Conservation (phyloP, 495 filamentous ascomycete species). For the Penicillium riverlandense region DNA sequence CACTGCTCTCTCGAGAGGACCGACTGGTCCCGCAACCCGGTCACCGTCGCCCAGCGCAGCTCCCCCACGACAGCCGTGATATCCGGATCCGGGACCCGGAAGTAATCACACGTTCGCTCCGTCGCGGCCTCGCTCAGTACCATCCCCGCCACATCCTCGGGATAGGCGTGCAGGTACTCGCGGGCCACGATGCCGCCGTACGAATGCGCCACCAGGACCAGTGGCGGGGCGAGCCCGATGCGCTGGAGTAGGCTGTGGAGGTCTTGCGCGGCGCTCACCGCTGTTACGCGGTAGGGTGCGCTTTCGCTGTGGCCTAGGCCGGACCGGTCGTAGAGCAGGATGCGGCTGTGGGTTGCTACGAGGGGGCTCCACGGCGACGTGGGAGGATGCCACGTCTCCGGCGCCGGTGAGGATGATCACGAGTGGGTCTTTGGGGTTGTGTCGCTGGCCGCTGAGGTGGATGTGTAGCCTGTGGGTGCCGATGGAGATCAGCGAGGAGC, state of each 20-base stretch:
- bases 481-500: slow-evolving; percentile 17
- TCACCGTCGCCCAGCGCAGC: slow-evolving; percentile 25
- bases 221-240: slow-evolving; percentile 13
- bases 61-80: slow-evolving; percentile 23
- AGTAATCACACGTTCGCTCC: slow-evolving; percentile 27
- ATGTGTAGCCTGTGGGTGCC: slow-evolving; percentile 30
- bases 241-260: slow-evolving; percentile 23
- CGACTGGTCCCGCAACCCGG: slow-evolving; percentile 18
- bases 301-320: slow-evolving; percentile 31
- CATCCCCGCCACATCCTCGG: slow-evolving; percentile 26
- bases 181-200: slow-evolving; percentile 46
- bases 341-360: slow-evolving; percentile 11
- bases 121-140: slow-evolving; percentile 32
- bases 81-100: slow-evolving; percentile 22
- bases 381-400: slow-evolving; percentile 36
- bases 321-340: slow-evolving; percentile 37
- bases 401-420: slow-evolving; percentile 40
- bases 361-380: slow-evolving; percentile 28
- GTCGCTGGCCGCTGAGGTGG: slow-evolving; percentile 16
- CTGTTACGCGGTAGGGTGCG: slow-evolving; percentile 5
- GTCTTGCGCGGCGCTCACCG: slow-evolving; percentile 22
- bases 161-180: slow-evolving; percentile 32
- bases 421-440: slow-evolving; percentile 19
- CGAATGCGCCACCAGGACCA: slow-evolving; percentile 43
- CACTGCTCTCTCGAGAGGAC: slow-evolving; percentile 27